Conservation (phyloP, 495 filamentous ascomycete genomes). For the Hypoxylon lienhwacheense region DNA sequence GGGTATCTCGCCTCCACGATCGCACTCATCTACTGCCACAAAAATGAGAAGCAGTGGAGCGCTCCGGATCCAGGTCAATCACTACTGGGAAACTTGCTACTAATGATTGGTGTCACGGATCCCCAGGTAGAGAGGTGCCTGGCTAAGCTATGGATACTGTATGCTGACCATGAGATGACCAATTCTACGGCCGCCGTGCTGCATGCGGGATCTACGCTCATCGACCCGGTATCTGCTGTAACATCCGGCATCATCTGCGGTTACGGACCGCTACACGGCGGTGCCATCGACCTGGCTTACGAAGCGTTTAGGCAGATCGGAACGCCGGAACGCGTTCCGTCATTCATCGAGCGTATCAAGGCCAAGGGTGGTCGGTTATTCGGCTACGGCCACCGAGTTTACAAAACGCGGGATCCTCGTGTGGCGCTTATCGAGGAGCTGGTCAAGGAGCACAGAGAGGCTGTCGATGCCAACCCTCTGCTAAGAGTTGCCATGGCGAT, state of each 20-base stretch:
- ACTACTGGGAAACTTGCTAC: slow-evolving; percentile 32
- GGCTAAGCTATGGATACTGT: slow-evolving; percentile 48
- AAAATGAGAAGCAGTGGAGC: slow-evolving; percentile 49
- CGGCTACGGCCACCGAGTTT: slow-evolving; percentile 63
- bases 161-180: slow-evolving; percentile 59
- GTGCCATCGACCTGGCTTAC: slow-evolving; percentile 58
- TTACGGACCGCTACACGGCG: slow-evolving; percentile 61
- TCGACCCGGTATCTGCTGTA: slow-evolving; percentile 41
- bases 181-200: slow-evolving; percentile 56
- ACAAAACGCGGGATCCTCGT: slow-evolving; percentile 57
- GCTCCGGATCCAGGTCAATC: slow-evolving; percentile 37
- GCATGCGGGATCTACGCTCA: slow-evolving; percentile 49
- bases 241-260: slow-evolving; percentile 52
- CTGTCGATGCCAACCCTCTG: slow-evolving; percentile 44
- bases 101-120: slow-evolving; percentile 39
- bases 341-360: slow-evolving; percentile 56
- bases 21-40: slow-evolving; percentile 44
- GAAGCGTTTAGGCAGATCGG: slow-evolving; percentile 54
- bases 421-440: slow-evolving; percentile 52
- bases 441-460: slow-evolving; percentile 46
- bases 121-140: slow-evolving; percentile 41
- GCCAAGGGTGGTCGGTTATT: slow-evolving; percentile 54
- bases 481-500: slow-evolving; percentile 55
- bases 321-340: slow-evolving; percentile 48
- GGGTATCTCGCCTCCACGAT: slow-evolving; percentile 45